A percentile compares a stretch with the other conserved stretches of the same genome.
Evolutionary conservation across 2,329 filamentous ascomycete genomes (phyloP).

Genomic region (Colletotrichum echinochloae): DNA sequence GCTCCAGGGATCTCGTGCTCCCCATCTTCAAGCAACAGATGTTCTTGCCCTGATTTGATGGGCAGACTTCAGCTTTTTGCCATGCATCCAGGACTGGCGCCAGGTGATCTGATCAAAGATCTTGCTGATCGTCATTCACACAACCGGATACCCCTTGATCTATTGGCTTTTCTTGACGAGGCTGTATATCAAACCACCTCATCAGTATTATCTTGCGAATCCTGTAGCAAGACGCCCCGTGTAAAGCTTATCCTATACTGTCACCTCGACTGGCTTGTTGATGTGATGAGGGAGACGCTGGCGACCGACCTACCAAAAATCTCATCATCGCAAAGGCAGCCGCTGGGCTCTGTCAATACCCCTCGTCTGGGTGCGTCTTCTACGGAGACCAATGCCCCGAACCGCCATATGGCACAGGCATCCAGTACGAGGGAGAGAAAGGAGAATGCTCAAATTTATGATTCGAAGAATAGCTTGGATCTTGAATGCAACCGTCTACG

Average conservation of each 20-base stretch:
- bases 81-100: conserved; percentile 6
- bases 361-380: background rate
- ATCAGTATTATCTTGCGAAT: background rate
- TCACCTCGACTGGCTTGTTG: conserved; percentile 16
- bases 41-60: conserved; percentile 9
- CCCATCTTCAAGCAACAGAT: background rate
- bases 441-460: background rate
- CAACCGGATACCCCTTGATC: background rate
- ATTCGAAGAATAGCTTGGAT: background rate
- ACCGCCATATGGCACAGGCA: too few species aligned
- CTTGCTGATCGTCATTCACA: background rate
- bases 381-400: too few species aligned
- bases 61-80: conserved; percentile 21
- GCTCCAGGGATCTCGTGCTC: background rate
- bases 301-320: background rate
- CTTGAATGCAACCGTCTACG: background rate
- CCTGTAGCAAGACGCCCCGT: background rate
- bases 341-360: background rate
- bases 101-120: background rate
- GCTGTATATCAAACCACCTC: conserved; percentile 2
- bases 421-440: background rate
- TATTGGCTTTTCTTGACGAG: conserved; percentile 11
- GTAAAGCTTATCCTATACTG: conserved; percentile 5
- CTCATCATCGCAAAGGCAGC: background rate
- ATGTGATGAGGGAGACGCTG: conserved; percentile 16